phyloP scores from a whole-genome alignment of 805 yeast species.

The Yamadazyma laniorum region DNA sequence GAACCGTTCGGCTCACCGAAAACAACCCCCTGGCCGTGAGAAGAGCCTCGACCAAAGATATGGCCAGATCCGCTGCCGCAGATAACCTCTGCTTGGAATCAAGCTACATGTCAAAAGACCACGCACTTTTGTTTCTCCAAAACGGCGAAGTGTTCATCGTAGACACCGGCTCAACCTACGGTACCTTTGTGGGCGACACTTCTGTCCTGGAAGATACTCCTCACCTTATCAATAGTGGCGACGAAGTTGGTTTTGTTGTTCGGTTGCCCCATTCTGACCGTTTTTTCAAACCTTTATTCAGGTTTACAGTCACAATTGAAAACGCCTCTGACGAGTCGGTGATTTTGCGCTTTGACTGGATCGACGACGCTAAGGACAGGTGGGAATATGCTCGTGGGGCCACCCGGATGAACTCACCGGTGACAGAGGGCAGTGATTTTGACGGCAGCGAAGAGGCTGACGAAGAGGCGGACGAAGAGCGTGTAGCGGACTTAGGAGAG shows the following conservation, averaged over 20 bases:
- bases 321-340: no score
- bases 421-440: no score
- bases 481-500: conserved; percentile 2
- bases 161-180: conserved; percentile 39
- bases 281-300: no score
- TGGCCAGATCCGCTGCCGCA: conserved; percentile 21
- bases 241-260: conserved; percentile 36
- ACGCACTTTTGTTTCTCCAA: conserved; percentile 26
- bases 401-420: no score
- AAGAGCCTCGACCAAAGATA: conserved; percentile 34
- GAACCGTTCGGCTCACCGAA: no score
- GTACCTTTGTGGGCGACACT: conserved; percentile 32
- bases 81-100: conserved; percentile 33
- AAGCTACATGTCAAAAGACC: conserved; percentile 38
- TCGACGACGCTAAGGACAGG: no score
- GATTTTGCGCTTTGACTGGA: no score
- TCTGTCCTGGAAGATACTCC: conserved; percentile 21
- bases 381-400: no score
- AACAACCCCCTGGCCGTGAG: no score
- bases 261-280: no score
- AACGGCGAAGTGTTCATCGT: conserved; percentile 20
- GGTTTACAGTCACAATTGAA: no score
- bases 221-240: conserved; percentile 22
- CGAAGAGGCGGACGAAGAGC: conserved; percentile 1
- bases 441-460: no score